A percentile compares a stretch with the other conserved stretches of the same genome.
phyloP scores from a whole-genome alignment of 768 basidiomycete genomes.

The Hortiboletus flavorubellus region DNA sequence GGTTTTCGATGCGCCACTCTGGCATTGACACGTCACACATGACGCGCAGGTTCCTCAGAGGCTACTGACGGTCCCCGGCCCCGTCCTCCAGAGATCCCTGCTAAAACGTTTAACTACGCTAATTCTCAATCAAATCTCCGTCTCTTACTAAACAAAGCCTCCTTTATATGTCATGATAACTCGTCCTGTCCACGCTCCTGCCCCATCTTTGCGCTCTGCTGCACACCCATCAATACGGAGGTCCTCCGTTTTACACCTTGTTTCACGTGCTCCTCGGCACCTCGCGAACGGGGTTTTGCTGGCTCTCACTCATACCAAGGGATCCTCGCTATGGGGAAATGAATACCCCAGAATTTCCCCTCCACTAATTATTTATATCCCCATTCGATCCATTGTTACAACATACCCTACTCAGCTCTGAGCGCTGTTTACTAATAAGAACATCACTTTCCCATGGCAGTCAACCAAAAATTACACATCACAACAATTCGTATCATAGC shows the following conservation, averaged over 20 bases:
- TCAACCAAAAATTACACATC: slow-evolving; percentile 3
- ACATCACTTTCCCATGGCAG: slow-evolving; percentile 22
- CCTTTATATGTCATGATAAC: slow-evolving; percentile 19
- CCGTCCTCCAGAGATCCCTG: slow-evolving; percentile 22
- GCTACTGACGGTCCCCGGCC: slow-evolving; percentile 3
- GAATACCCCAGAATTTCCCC: slow-evolving; percentile 9
- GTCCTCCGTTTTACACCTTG: slow-evolving; percentile 2
- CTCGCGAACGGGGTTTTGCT: slow-evolving; percentile 17
- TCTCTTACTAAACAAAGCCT: slow-evolving; percentile 17
- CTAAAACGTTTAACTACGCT: slow-evolving; percentile 32
- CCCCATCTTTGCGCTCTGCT: slow-evolving; percentile 2
- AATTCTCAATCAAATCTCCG: slow-evolving; percentile 29
- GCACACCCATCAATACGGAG: neutral
- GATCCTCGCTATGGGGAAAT: slow-evolving; percentile 10
- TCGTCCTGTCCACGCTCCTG: neutral
- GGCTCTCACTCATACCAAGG: slow-evolving; percentile 3
- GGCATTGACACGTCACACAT: slow-evolving; percentile 1
- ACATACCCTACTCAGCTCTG: slow-evolving; percentile 2
- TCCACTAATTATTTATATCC: slow-evolving; percentile 13
- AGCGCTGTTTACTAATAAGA: slow-evolving; percentile 11
- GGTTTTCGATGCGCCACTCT: neutral
- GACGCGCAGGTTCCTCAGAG: neutral
- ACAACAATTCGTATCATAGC: slow-evolving; percentile 16
- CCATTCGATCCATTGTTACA: slow-evolving; percentile 13
- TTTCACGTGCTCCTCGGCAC: slow-evolving; percentile 27